Base-by-base conservation (phyloP, 1,284 basidiomycete species). In the Irpex rosettiformis region DNA sequence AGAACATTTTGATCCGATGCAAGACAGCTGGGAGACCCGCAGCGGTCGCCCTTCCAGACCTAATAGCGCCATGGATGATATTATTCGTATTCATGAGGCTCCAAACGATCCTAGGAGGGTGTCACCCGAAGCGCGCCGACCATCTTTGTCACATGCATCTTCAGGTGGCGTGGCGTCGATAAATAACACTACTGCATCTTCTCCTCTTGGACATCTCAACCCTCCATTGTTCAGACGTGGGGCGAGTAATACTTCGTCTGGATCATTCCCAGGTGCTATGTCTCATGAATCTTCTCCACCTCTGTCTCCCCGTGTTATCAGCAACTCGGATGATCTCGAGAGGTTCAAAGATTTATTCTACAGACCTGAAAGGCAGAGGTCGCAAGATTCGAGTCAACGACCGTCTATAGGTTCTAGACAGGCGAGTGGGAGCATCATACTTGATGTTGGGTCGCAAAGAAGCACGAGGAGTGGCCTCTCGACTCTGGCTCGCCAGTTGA, bases 311-410 rank as follows among this genome's bases (percentile, higher is more conserved):
- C 69, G 66, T 18, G 67, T 70, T 1, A 65, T 88, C 45, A 80
- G 81, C 16, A 79, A 76, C 57, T 75, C 78, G 0, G 85, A 87
- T 58, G 86, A 89, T 62, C 75, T 90, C 4, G 85, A 88, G 25
- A 77, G 80, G 24, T 91, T 86, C 74, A 80, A 80, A 33, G 85
- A 89, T 65, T 73, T 91, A 10, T 91, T 91, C 71, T 89, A 87
- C 66, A 75, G 76, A 48, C 81, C 84, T 62, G 57, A 48, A 51
- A 27, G 21, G 45, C 60, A 4, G 60, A 64, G 13, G 21, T 16
- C 48, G 27, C 42, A 47, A n/a, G 56, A 49, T 29, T 49, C 13
- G 29, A 21, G 27, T 24, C 33, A 61, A 59, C 57, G 62, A 24
- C 61, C 69, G 55, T 69, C 70, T 11, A 73, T 58, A 40, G 40